phyloP scores from a whole-genome alignment of 345 rosid species.

The Reutealis trisperma region DNA sequence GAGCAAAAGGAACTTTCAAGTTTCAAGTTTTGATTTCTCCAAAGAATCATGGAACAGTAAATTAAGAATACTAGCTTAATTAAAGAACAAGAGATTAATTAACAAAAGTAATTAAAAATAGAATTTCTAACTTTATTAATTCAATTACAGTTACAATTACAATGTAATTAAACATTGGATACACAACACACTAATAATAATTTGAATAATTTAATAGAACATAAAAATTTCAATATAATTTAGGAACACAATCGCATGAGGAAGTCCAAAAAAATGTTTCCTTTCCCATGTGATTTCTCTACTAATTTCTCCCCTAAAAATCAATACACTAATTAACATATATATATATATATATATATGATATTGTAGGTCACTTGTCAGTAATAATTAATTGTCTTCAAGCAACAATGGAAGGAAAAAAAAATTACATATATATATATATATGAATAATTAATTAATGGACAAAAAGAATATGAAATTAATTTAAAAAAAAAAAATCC shows the following conservation, averaged over 20 bases:
- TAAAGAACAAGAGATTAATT: background rate
- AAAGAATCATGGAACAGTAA: background rate
- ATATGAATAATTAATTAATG: background rate
- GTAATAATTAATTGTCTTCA: conserved; percentile 29
- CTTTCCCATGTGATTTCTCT: conserved; percentile 39
- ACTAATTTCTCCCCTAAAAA: conserved; percentile 7
- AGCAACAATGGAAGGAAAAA: conserved; percentile 24
- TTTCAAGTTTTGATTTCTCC: conserved; percentile 10
- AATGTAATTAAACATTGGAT: too few relatives aligned
- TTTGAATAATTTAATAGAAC: conserved; percentile 21
- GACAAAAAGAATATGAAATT: conserved; percentile 7
- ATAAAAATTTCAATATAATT: conserved; percentile 20
- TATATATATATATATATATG: background rate
- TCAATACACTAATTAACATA: background rate
- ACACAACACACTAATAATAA: conserved; percentile 12
- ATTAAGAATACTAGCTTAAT: too few relatives aligned
- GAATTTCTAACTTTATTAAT: background rate
- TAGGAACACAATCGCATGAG: conserved; percentile 36
- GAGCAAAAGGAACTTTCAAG: background rate
- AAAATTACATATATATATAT: background rate
- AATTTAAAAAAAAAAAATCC: background rate
- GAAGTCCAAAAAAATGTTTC: conserved; percentile 38
- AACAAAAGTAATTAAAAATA: background rate
- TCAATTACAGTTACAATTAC: background rate
- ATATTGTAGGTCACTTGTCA: conserved; percentile 32